phyloP scores from a whole-genome alignment of 331 rosid species.

The Acacia pycnantha region DNA sequence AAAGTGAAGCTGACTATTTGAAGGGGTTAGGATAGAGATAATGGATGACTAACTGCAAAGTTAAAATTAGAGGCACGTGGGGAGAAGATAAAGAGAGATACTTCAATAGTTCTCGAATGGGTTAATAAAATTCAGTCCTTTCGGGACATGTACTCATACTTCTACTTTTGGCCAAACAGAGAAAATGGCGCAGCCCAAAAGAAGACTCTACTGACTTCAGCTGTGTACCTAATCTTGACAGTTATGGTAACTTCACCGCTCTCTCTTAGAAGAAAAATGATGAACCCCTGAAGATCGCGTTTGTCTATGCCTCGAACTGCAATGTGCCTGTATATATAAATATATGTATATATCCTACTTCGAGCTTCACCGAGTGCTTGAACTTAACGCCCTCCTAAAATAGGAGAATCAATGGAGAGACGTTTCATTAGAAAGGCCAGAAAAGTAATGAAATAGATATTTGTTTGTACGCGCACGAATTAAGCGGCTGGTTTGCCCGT shows the following conservation, averaged over 20 bases:
- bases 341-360: not conserved
- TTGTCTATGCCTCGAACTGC: not conserved
- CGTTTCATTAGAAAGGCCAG: conserved; percentile 14
- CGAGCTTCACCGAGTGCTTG: not conserved
- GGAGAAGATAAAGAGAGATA: not conserved
- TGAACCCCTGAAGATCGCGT: conserved; percentile 23
- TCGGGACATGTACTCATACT: not conserved
- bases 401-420: not conserved
- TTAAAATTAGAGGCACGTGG: not conserved
- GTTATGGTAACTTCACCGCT: conserved; percentile 19
- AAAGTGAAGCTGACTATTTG: not conserved
- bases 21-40: not conserved
- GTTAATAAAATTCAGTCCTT: conserved; percentile 1
- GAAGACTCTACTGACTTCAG: not conserved
- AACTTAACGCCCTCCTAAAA: not conserved
- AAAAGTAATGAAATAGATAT: not conserved
- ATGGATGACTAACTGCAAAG: not conserved
- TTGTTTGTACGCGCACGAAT: conserved; percentile 3
- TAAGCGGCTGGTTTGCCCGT: not conserved
- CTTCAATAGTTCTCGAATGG: conserved; percentile 15
- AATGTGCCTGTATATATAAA: not conserved
- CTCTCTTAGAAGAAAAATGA: conserved; percentile 9
- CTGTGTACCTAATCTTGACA: conserved; percentile 9
- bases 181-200: conserved; percentile 13
- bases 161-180: conserved; percentile 7